Conservation (phyloP, 495 filamentous ascomycete genomes). For the Arthonia radiata region DNA sequence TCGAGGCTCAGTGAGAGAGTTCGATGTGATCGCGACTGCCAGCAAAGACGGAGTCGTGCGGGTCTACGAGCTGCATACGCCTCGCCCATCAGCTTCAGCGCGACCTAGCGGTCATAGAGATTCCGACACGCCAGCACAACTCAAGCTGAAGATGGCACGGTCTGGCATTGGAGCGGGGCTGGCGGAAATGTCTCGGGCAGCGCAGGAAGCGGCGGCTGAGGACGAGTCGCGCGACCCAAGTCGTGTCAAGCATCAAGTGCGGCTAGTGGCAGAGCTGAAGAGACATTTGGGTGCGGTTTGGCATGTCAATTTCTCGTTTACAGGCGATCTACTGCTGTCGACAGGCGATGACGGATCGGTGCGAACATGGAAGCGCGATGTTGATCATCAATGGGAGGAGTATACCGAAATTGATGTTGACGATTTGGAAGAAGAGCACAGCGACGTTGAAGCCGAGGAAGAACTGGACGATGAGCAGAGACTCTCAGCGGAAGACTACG, state of each 20-base stretch:
- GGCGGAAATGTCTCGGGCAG: constrained; percentile 10
- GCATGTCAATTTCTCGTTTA: constrained; percentile 12
- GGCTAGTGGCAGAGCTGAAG: constrained; percentile 13
- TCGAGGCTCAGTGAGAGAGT: constrained; percentile 59
- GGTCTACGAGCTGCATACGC: constrained; percentile 56
- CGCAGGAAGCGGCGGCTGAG: constrained; percentile 1
- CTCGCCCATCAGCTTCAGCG: too few species aligned
- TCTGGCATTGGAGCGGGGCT: constrained; percentile 35
- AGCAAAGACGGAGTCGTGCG: constrained; percentile 76
- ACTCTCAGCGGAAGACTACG: too few species aligned
- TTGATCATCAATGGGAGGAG: constrained; percentile 8
- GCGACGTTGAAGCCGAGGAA: too few species aligned
- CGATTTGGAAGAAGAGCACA: neutral
- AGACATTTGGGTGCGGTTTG: constrained; percentile 16
- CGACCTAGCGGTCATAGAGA: too few species aligned
- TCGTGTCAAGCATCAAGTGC: constrained; percentile 14
- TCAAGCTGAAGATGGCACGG: constrained; percentile 4
- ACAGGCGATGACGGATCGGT: constrained; percentile 15
- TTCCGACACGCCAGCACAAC: too few species aligned
- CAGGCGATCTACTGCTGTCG: constrained; percentile 14
- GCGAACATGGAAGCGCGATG: constrained; percentile 13
- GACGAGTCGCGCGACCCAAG: constrained; percentile 6
- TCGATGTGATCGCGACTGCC: constrained; percentile 75
- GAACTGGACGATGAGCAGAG: too few species aligned
- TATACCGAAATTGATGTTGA: neutral